Evolutionary conservation across 2,329 filamentous ascomycete species (phyloP).

Genomic region (Paracoccidioides lutzii): DNA sequence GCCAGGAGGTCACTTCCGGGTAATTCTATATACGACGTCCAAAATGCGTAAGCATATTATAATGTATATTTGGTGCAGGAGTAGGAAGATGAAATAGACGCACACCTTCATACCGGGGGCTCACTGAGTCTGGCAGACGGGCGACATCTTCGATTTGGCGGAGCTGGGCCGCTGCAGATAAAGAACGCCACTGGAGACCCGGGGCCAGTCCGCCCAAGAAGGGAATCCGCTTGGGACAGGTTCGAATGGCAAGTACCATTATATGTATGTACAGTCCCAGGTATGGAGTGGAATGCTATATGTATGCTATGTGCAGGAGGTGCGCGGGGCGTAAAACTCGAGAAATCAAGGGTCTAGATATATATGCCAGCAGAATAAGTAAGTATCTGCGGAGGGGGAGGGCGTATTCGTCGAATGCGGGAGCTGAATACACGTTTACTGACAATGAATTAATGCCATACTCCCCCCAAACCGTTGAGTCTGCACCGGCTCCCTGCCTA

Average conservation of each 20-base stretch:
- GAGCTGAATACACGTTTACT: not conserved
- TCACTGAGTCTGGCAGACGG: slow-evolving; percentile 37
- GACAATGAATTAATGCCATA: not conserved
- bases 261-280: not conserved
- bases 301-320: not conserved
- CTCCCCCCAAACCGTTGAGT: not conserved
- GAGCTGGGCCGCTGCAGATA: slow-evolving; percentile 29
- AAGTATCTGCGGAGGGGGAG: not conserved
- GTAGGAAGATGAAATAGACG: slow-evolving; percentile 11
- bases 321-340: not conserved
- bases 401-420: not conserved
- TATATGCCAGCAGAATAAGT: not conserved
- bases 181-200: slow-evolving; percentile 19
- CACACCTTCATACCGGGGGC: slow-evolving; percentile 53
- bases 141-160: slow-evolving; percentile 34
- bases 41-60: not conserved
- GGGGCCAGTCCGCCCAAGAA: not conserved
- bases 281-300: not conserved
- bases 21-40: slow-evolving; percentile 34
- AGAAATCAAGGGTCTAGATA: not conserved
- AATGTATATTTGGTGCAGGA: not conserved
- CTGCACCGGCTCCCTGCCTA: not conserved
- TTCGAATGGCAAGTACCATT: not conserved
- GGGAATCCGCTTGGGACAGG: not conserved
- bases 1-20: slow-evolving; percentile 48